phyloP scores from a whole-genome alignment of 176 grass and related monocot species.

The Eleusine coracana region DNA sequence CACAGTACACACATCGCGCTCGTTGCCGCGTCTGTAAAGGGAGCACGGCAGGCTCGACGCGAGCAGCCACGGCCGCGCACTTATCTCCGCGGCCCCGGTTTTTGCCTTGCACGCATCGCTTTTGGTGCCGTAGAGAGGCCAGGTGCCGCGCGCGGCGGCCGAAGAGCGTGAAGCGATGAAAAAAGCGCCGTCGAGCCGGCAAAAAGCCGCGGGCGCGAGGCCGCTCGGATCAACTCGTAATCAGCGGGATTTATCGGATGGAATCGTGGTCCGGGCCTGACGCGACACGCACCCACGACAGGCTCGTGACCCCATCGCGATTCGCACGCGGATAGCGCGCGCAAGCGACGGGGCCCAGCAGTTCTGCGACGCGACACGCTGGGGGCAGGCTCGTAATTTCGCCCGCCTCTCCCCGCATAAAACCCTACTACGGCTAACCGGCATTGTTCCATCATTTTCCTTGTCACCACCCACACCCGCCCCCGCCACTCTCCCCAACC shows the following conservation, averaged over 20 bases:
- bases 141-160: not conserved
- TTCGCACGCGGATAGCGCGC: not conserved
- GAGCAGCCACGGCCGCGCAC: not conserved
- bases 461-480: not conserved
- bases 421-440: slow-evolving; percentile 38
- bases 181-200: not conserved
- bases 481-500: not conserved
- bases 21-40: not conserved
- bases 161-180: not conserved
- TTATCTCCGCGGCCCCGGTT: not conserved
- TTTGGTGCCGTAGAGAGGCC: not conserved
- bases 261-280: not conserved
- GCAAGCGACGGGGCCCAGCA: not conserved
- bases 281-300: not conserved
- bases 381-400: slow-evolving; percentile 17
- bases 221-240: not conserved
- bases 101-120: not conserved
- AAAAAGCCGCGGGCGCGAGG: too few species aligned
- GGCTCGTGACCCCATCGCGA: slow-evolving; percentile 4
- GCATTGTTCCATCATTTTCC: not conserved
- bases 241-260: slow-evolving; percentile 14
- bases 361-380: too few species aligned
- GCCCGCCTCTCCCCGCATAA: not conserved
- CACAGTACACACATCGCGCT: not conserved
- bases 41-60: not conserved